Conservation (phyloP, 306 rosid genomes). For the Quercus parvula region DNA sequence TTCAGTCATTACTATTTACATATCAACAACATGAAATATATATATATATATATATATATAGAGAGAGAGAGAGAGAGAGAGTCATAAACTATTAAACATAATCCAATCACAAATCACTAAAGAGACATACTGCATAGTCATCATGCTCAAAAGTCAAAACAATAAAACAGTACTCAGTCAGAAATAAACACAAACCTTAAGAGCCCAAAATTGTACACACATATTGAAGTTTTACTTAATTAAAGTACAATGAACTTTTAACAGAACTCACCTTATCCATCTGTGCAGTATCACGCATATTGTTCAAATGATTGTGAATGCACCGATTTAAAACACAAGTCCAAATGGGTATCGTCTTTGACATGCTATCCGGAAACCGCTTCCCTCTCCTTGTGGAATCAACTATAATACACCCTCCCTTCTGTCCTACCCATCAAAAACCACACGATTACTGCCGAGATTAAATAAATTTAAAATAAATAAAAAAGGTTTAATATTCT, state of each 20-base stretch:
- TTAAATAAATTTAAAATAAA: too few relatives aligned
- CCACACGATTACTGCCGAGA: neutral
- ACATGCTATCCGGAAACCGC: slow-evolving; percentile 95
- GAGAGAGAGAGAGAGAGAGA: neutral
- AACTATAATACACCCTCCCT: slow-evolving; percentile 77
- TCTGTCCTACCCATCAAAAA: slow-evolving; percentile 67
- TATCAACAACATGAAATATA: too few relatives aligned
- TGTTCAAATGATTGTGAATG: slow-evolving; percentile 37
- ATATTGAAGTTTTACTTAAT: neutral
- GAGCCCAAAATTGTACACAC: neutral
- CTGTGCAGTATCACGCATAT: slow-evolving; percentile 19
- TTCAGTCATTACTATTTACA: too few relatives aligned
- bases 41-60: too few relatives aligned
- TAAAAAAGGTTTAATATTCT: too few relatives aligned
- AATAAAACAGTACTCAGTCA: neutral
- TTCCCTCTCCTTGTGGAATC: slow-evolving; percentile 93
- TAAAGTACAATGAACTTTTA: neutral
- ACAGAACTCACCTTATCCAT: slow-evolving; percentile 35
- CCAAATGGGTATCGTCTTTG: slow-evolving; percentile 95
- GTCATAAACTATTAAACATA: neutral
- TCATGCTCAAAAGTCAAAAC: neutral
- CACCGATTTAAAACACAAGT: slow-evolving; percentile 82
- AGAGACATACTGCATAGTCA: neutral
- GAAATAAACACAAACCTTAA: neutral
- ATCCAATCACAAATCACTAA: neutral